These are phyloP conservation scores for Neurospora tetrasperma DNA, from an alignment of 495 filamentous ascomycete genomes.

Conservation along the genomic window DNA sequence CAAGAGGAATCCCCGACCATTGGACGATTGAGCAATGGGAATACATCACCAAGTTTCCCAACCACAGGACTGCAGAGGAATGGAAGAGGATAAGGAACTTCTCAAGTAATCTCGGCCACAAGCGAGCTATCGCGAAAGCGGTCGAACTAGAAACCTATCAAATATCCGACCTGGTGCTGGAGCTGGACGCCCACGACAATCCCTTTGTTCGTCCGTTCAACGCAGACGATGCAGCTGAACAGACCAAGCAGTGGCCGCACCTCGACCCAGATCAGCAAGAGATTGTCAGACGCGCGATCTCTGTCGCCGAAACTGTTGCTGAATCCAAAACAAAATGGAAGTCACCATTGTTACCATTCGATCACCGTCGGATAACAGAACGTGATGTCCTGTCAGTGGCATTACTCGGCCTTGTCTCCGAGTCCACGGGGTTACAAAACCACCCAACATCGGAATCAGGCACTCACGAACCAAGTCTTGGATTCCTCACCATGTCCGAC, in stretches of 20 bases:
- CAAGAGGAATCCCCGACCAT: background rate
- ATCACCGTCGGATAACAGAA: constrained; percentile 15
- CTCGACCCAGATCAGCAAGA: background rate
- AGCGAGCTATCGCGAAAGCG: background rate
- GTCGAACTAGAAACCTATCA: constrained; percentile 3
- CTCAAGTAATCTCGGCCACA: background rate
- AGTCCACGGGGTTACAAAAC: background rate
- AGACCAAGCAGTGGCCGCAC: background rate
- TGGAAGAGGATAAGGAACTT: background rate
- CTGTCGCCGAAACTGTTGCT: background rate
- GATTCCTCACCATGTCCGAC: background rate
- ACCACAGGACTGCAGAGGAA: background rate
- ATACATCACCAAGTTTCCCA: background rate
- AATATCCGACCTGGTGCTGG: constrained; percentile 12
- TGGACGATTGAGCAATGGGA: background rate
- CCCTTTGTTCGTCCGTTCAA: constrained; percentile 15
- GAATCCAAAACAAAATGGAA: constrained; percentile 1
- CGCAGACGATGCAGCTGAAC: constrained; percentile 6
- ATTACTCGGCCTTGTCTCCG: constrained; percentile 3
- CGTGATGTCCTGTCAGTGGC: constrained; percentile 19
- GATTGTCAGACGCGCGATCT: background rate
- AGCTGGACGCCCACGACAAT: constrained; percentile 19
- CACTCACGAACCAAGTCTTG: background rate
- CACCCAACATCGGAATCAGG: background rate
- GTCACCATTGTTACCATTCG: background rate